Evolutionary conservation across 139 green algal genomes (phyloP).

Genomic region (Diplosphaera chodatii): DNA sequence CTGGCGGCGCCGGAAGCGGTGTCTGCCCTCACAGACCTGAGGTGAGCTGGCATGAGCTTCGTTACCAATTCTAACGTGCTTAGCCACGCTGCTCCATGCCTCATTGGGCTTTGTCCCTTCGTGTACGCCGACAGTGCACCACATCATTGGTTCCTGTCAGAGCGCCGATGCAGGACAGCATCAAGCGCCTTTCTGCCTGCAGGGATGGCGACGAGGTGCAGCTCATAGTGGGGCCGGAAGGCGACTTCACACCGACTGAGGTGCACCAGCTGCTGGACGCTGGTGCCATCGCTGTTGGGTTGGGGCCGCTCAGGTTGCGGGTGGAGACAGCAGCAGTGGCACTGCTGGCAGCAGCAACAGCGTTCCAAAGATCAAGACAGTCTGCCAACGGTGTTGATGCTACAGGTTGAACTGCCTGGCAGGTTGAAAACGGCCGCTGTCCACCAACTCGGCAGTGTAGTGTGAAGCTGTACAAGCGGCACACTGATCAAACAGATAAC

Average conservation of each 20-base stretch:
- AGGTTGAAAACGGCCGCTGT: too few species aligned
- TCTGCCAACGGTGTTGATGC: too few species aligned
- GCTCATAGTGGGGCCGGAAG: slow-evolving; percentile 79
- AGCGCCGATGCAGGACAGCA: not conserved
- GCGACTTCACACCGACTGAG: slow-evolving; percentile 79
- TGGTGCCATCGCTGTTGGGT: slow-evolving; percentile 56
- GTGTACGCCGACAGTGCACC: not conserved
- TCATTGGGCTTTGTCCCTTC: too few species aligned
- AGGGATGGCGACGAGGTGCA: slow-evolving; percentile 14
- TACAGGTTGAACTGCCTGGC: too few species aligned
- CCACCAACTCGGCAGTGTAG: too few species aligned
- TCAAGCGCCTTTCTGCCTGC: not conserved
- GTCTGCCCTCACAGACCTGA: not conserved
- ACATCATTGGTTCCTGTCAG: not conserved
- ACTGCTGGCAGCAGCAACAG: slow-evolving; percentile 55
- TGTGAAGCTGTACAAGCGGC: too few species aligned
- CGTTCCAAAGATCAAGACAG: slow-evolving; percentile 9
- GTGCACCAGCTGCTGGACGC: slow-evolving; percentile 34
- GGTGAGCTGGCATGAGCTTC: not conserved
- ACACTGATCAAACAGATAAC: too few species aligned
- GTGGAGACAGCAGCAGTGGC: slow-evolving; percentile 82
- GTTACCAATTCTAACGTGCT: too few species aligned
- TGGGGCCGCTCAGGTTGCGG: slow-evolving; percentile 65
- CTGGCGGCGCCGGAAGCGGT: slow-evolving; percentile 12
- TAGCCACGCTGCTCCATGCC: too few species aligned